A percentile compares a stretch with the other conserved stretches of the same genome.
phyloP scores from a whole-genome alignment of 345 rosid species.

The Arabis hirsuta region DNA sequence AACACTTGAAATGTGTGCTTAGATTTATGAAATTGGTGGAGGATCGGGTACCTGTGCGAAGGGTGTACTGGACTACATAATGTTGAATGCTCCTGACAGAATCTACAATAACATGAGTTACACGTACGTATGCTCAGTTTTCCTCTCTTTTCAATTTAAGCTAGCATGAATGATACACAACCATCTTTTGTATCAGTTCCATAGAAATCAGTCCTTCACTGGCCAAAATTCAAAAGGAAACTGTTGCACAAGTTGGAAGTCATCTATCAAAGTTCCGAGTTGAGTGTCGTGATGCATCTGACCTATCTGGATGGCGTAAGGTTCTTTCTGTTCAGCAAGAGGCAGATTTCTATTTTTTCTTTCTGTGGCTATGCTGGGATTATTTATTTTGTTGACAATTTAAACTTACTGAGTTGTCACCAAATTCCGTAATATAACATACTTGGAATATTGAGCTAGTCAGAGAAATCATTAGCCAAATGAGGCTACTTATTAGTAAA shows the following conservation, averaged over 20 bases:
- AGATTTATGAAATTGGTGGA: conserved; percentile 98
- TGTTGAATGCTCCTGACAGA: conserved; percentile 91
- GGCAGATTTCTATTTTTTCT: conserved; percentile 17
- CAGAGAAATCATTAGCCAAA: neutral
- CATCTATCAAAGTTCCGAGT: conserved; percentile 84
- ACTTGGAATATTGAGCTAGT: neutral
- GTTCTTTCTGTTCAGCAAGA: conserved; percentile 20
- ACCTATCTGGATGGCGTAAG: conserved; percentile 86
- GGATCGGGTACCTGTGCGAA: conserved; percentile 98
- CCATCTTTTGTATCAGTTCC: conserved; percentile 58
- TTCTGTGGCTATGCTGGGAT: conserved; percentile 4
- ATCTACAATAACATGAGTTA: conserved; percentile 89
- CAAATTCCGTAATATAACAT: neutral
- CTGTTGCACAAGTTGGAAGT: conserved; percentile 82
- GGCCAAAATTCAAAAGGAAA: conserved; percentile 82
- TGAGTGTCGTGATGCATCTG: conserved; percentile 93
- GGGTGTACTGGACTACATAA: conserved; percentile 95
- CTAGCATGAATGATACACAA: conserved; percentile 13
- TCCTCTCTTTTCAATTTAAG: conserved; percentile 15
- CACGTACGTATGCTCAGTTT: conserved; percentile 58
- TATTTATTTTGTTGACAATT: conserved; percentile 22
- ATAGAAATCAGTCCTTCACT: conserved; percentile 95
- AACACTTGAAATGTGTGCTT: conserved; percentile 40
- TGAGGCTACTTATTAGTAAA: conserved; percentile 17
- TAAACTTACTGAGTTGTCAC: conserved; percentile 8